A percentile compares a stretch with the other conserved stretches of the same genome.
phyloP scores from a whole-genome alignment of 495 filamentous ascomycete genomes.

The Hyaloscypha variabilis region DNA sequence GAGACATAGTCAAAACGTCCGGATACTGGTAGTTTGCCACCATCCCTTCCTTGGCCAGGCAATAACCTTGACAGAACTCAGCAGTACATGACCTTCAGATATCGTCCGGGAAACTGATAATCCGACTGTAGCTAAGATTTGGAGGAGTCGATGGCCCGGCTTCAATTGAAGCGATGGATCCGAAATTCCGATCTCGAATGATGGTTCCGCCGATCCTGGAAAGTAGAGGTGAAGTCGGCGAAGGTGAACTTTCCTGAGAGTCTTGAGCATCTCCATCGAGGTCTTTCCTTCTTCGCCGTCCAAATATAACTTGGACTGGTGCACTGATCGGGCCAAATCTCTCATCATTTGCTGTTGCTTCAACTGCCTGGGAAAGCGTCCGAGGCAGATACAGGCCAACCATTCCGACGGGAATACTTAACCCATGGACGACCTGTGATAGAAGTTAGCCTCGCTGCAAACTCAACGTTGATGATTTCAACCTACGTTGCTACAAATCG shows the following conservation, averaged over 20 bases:
- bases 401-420: constrained; percentile 83
- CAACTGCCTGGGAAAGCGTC: constrained; percentile 59
- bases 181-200: not conserved
- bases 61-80: not conserved
- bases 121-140: not conserved
- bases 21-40: too few species aligned
- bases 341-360: not conserved
- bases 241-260: not conserved
- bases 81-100: not conserved
- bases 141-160: not conserved
- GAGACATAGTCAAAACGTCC: too few species aligned
- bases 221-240: not conserved
- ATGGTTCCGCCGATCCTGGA: not conserved
- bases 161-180: not conserved
- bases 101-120: not conserved
- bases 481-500: constrained; percentile 82
- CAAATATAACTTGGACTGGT: not conserved
- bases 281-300: not conserved
- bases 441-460: constrained; percentile 10
- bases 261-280: not conserved
- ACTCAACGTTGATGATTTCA: not conserved
- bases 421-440: constrained; percentile 77
- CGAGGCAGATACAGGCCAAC: constrained; percentile 76
- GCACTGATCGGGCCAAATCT: not conserved
- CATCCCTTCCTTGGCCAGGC: too few species aligned